Conservation (phyloP, 768 basidiomycete genomes). For the Hysterangium stoloniferum region DNA sequence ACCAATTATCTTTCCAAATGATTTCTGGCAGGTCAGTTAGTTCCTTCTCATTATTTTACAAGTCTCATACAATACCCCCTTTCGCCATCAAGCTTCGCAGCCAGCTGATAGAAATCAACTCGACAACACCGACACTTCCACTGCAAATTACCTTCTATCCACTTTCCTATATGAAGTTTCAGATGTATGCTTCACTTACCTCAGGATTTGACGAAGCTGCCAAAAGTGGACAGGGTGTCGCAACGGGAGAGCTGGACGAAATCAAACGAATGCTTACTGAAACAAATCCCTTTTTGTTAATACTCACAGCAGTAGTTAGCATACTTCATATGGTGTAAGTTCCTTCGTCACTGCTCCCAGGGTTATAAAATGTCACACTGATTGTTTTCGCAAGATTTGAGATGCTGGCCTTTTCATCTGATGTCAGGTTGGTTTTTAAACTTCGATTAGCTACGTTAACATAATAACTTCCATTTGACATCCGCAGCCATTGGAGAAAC, state of each 20-base stretch:
- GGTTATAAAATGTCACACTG: slow-evolving; percentile 3
- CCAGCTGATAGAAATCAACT: slow-evolving; percentile 78
- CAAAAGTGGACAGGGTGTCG: slow-evolving; percentile 59
- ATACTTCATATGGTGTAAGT: slow-evolving; percentile 81
- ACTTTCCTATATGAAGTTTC: slow-evolving; percentile 82
- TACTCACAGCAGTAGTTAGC: slow-evolving; percentile 76
- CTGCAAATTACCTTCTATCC: slow-evolving; percentile 80
- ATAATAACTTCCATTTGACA: neutral
- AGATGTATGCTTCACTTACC: slow-evolving; percentile 77
- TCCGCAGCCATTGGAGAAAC: slow-evolving; percentile 78
- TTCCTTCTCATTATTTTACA: neutral
- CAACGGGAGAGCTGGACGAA: slow-evolving; percentile 79
- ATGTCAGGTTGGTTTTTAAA: slow-evolving; percentile 47
- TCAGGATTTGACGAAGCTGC: slow-evolving; percentile 81
- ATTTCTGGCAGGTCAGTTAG: slow-evolving; percentile 75
- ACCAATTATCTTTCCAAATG: slow-evolving; percentile 88
- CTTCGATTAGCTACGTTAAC: neutral
- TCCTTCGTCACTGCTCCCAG: neutral
- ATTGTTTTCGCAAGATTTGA: slow-evolving; percentile 55
- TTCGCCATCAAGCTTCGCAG: slow-evolving; percentile 36
- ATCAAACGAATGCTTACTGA: slow-evolving; percentile 90
- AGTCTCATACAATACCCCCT: neutral
- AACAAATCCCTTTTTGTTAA: slow-evolving; percentile 85
- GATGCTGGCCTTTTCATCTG: slow-evolving; percentile 92
- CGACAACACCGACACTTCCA: slow-evolving; percentile 70